phyloP scores from a whole-genome alignment of 805 yeast species.

The Zygoascus tannicola region DNA sequence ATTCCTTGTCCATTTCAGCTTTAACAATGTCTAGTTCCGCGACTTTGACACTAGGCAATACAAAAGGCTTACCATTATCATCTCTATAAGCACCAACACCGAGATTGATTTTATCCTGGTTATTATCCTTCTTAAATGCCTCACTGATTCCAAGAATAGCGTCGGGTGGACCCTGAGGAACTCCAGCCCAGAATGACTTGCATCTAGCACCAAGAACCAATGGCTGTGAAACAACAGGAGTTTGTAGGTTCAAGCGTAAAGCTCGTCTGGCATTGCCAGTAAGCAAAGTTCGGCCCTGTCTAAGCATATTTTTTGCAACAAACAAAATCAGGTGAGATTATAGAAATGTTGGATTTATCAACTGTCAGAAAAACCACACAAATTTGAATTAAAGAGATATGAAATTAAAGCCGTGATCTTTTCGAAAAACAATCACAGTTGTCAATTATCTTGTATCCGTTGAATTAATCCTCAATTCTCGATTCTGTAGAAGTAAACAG shows the following conservation, averaged over 20 bases:
- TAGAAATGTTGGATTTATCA: background rate
- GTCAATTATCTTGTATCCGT: too few relatives aligned
- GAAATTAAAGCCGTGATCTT: too few relatives aligned
- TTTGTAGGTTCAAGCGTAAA: background rate
- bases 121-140: constrained; percentile 55
- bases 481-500: too few relatives aligned
- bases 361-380: too few relatives aligned
- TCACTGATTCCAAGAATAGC: constrained; percentile 70
- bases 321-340: too few relatives aligned
- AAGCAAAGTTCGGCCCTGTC: background rate
- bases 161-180: constrained; percentile 68
- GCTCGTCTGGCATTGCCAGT: background rate
- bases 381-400: too few relatives aligned
- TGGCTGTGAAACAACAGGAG: background rate
- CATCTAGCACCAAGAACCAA: background rate
- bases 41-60: constrained; percentile 62
- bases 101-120: constrained; percentile 40
- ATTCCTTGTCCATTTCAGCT: constrained; percentile 62
- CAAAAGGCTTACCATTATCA: constrained; percentile 78
- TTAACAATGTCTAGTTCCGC: constrained; percentile 49
- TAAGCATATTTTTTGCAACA: too few relatives aligned
- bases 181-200: constrained; percentile 31
- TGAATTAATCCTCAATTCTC: too few relatives aligned
- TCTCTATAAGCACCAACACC: constrained; percentile 96
- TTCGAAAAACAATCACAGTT: too few relatives aligned